These are phyloP conservation scores for Neurospora discreta DNA, from an alignment of 495 filamentous ascomycete genomes.

Conservation along the genomic window DNA sequence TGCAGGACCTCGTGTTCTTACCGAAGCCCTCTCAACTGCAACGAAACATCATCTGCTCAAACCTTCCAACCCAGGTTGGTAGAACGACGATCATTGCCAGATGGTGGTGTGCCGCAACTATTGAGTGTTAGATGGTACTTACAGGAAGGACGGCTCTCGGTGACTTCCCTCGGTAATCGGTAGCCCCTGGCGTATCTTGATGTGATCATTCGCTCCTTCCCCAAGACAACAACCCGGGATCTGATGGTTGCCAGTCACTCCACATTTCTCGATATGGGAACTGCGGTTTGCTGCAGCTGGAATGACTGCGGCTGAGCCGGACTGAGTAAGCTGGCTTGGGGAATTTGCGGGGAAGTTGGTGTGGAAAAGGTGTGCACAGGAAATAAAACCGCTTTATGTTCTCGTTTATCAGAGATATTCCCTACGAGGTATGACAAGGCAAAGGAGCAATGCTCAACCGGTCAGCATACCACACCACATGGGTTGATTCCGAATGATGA, in stretches of 20 bases:
- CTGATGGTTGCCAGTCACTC: background rate
- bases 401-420: background rate
- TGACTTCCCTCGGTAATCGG: background rate
- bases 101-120: background rate
- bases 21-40: background rate
- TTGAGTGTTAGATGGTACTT: background rate
- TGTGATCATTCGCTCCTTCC: background rate
- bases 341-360: background rate
- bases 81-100: background rate
- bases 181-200: background rate
- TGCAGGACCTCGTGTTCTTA: background rate
- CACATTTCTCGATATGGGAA: background rate
- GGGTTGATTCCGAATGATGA: background rate
- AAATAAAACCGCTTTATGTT: background rate
- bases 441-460: background rate
- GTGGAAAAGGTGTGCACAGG: background rate
- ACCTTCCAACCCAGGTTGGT: background rate
- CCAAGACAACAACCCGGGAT: background rate
- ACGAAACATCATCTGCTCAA: background rate
- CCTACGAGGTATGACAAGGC: background rate
- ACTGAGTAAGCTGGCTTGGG: background rate
- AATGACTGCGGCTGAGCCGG: background rate
- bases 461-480: background rate
- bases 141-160: background rate
- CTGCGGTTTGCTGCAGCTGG: background rate